phyloP scores from a whole-genome alignment of 2,329 filamentous ascomycete species.

The Calycina marina region DNA sequence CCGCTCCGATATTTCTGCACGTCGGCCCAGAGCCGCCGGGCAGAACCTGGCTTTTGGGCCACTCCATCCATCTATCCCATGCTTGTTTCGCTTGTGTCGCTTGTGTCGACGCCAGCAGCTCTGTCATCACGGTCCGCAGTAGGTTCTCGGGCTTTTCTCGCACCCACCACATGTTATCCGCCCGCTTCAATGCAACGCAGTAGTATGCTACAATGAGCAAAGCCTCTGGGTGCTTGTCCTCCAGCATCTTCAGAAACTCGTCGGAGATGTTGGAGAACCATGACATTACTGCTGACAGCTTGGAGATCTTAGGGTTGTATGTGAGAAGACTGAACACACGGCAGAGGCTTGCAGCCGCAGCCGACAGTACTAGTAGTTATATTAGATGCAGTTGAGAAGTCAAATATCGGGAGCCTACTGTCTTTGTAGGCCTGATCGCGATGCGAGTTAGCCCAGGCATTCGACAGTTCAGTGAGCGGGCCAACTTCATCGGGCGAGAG shows the following conservation, averaged over 20 bases:
- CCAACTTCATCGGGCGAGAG: slow-evolving; percentile 9
- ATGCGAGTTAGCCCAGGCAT: slow-evolving; percentile 5
- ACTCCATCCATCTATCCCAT: slow-evolving; percentile 15
- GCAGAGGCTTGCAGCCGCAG: background rate
- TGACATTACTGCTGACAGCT: slow-evolving; percentile 16
- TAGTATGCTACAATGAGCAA: slow-evolving; percentile 25
- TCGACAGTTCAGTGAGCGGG: slow-evolving; percentile 8
- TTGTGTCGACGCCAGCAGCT: slow-evolving; percentile 8
- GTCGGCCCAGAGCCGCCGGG: slow-evolving; percentile 2
- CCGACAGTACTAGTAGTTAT: background rate
- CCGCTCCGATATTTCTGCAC: no score
- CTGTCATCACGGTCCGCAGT: slow-evolving; percentile 23
- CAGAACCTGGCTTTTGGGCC: slow-evolving; percentile 13
- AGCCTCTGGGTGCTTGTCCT: slow-evolving; percentile 23
- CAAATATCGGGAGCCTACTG: no score
- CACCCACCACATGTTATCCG: slow-evolving; percentile 29
- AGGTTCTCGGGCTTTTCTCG: slow-evolving; percentile 26
- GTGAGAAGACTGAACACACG: slow-evolving; percentile 12
- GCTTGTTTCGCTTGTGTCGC: slow-evolving; percentile 7
- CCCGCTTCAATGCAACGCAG: slow-evolving; percentile 25
- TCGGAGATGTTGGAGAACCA: slow-evolving; percentile 25
- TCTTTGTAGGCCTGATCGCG: background rate
- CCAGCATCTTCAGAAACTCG: slow-evolving; percentile 22
- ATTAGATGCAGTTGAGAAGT: no score
- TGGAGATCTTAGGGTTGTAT: slow-evolving; percentile 13